These are phyloP conservation scores for Senna siamea DNA, from an alignment of 306 rosid species.

Conservation along the genomic window DNA sequence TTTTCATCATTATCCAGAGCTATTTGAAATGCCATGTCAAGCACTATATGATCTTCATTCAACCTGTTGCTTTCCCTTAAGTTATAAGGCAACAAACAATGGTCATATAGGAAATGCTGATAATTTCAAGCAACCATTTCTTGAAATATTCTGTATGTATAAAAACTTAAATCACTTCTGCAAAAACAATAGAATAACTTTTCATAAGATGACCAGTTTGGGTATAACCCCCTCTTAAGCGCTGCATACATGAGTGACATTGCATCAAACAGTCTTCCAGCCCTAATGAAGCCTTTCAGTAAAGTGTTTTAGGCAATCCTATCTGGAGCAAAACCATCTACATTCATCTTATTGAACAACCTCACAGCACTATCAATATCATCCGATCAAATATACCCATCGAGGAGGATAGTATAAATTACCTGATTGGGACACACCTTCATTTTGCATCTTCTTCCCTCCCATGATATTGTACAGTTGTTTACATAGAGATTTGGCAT, in stretches of 20 bases:
- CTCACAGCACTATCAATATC: conserved; percentile 46
- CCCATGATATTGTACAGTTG: conserved; percentile 47
- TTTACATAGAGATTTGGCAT: conserved; percentile 46
- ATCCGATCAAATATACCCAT: conserved; percentile 44
- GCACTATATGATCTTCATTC: conserved; percentile 24
- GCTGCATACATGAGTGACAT: conserved; percentile 41
- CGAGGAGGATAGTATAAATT: conserved; percentile 52
- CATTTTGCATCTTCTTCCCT: conserved; percentile 48
- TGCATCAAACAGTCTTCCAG: conserved; percentile 44
- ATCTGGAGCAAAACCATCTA: conserved; percentile 46
- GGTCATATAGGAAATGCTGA: background rate
- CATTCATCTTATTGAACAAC: conserved; percentile 52
- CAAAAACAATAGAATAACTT: conserved; percentile 35
- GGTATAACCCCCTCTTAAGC: conserved; percentile 45
- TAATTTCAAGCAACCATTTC: conserved; percentile 40
- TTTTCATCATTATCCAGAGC: background rate
- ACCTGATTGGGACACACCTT: conserved; percentile 55
- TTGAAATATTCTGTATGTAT: conserved; percentile 39
- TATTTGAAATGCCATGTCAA: conserved; percentile 28
- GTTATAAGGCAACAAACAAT: background rate
- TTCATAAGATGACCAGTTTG: conserved; percentile 31
- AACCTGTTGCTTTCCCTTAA: conserved; percentile 10
- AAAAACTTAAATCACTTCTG: conserved; percentile 16
- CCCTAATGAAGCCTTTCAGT: conserved; percentile 42
- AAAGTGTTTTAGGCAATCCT: conserved; percentile 47